Conservation (phyloP, 73 alveolate genomes). For the Tetrahymena elliotti region DNA sequence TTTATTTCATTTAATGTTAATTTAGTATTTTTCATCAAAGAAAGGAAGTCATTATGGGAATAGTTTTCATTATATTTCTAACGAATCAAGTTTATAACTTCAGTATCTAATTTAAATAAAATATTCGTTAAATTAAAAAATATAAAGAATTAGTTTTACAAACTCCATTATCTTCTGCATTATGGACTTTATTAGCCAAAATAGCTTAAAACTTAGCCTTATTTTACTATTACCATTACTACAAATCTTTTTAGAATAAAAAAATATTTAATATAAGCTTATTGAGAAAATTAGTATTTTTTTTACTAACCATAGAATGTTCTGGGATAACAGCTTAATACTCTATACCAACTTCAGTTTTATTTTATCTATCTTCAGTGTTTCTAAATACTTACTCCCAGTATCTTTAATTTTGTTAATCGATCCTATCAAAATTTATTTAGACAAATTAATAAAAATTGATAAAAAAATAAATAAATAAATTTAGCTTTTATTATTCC, state of each 20-base stretch:
- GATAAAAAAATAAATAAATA: neutral
- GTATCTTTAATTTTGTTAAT: neutral
- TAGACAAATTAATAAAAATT: neutral
- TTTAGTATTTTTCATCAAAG: neutral
- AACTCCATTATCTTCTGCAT: neutral
- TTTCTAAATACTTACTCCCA: neutral
- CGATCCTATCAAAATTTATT: neutral
- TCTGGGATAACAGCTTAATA: neutral
- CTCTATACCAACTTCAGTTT: neutral
- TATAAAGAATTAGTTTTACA: neutral
- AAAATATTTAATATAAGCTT: neutral
- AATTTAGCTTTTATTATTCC: neutral
- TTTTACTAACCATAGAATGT: neutral
- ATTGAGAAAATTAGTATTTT: neutral
- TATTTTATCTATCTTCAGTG: neutral
- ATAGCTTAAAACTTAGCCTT: neutral
- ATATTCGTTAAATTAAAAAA: neutral
- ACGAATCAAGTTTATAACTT: neutral
- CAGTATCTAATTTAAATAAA: neutral
- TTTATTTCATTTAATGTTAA: neutral
- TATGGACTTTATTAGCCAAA: neutral
- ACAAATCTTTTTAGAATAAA: neutral
- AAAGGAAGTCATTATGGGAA: neutral
- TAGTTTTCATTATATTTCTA: neutral
- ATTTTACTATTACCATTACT: neutral